phyloP scores from a whole-genome alignment of 1,284 basidiomycete genomes.

The Sporisorium reilianum region DNA sequence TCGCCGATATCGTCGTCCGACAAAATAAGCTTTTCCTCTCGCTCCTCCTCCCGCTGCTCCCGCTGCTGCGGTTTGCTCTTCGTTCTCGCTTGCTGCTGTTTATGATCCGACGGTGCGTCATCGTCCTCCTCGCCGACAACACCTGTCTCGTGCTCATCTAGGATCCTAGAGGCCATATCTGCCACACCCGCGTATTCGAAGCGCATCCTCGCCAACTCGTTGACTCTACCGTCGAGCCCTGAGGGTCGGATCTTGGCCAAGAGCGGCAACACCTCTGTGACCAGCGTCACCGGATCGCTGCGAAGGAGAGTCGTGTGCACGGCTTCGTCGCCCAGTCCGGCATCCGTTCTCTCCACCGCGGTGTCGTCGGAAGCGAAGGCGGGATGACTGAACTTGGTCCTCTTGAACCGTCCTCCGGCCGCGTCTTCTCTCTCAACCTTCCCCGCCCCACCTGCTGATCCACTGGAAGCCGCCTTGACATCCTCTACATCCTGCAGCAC shows the following conservation, averaged over 20 bases:
- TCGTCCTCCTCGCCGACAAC: slow-evolving; percentile 17
- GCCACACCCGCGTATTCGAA: slow-evolving; percentile 45
- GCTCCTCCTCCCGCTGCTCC: slow-evolving; percentile 8
- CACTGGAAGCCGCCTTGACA: slow-evolving; percentile 22
- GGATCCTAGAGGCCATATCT: slow-evolving; percentile 23
- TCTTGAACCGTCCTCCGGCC: slow-evolving; percentile 4
- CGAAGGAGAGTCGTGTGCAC: slow-evolving; percentile 7
- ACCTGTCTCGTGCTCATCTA: slow-evolving; percentile 42
- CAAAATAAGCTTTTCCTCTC: slow-evolving; percentile 23
- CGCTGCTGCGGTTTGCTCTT: too few species aligned
- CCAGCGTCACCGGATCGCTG: slow-evolving; percentile 22
- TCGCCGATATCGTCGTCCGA: slow-evolving; percentile 50
- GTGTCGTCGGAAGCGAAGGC: not conserved
- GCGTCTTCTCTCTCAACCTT: slow-evolving; percentile 6
- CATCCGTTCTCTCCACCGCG: slow-evolving; percentile 21
- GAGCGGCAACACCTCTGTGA: slow-evolving; percentile 43
- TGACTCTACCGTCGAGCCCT: slow-evolving; percentile 10
- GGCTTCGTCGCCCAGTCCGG: slow-evolving; percentile 21
- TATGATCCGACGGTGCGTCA: not conserved
- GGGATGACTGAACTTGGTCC: slow-evolving; percentile 21
- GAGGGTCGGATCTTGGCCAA: slow-evolving; percentile 36
- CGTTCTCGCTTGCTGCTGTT: not conserved
- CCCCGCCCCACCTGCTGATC: not conserved
- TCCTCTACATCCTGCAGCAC: slow-evolving; percentile 67
- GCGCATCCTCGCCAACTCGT: slow-evolving; percentile 26